phyloP scores from a whole-genome alignment of 129 eudicot genomes.

The Flaveria linearis region DNA sequence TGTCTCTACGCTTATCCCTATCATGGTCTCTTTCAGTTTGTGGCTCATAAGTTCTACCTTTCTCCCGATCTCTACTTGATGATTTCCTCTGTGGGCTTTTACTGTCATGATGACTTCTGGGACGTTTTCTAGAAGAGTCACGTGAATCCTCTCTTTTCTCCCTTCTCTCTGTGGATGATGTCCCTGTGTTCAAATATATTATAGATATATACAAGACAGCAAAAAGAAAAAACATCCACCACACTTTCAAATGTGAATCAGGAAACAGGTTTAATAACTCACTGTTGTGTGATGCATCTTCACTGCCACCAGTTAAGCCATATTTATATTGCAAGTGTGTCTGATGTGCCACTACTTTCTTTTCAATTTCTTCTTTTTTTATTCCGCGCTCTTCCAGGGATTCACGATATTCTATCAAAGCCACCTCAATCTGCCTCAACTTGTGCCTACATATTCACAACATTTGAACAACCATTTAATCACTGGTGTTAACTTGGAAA shows the following conservation, averaged over 20 bases:
- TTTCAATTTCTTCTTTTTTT: constrained; percentile 76
- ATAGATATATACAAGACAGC: background rate
- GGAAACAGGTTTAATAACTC: constrained; percentile 35
- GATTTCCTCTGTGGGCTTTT: constrained; percentile 66
- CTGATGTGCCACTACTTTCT: constrained; percentile 63
- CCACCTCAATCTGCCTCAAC: constrained; percentile 84
- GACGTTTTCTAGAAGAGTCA: constrained; percentile 70
- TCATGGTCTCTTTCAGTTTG: constrained; percentile 42
- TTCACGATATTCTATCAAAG: constrained; percentile 91
- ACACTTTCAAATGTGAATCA: background rate
- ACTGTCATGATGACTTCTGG: constrained; percentile 60
- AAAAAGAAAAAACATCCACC: background rate
- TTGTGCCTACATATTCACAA: constrained; percentile 58
- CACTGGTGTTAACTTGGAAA: background rate
- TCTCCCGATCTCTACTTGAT: constrained; percentile 52
- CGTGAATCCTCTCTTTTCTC: constrained; percentile 60
- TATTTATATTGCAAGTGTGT: constrained; percentile 63
- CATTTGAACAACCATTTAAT: constrained; percentile 15
- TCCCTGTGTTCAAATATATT: constrained; percentile 37
- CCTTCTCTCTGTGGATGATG: constrained; percentile 55
- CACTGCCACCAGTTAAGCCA: constrained; percentile 54
- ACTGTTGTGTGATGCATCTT: constrained; percentile 57
- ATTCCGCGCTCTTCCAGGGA: constrained; percentile 79
- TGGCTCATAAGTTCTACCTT: constrained; percentile 46
- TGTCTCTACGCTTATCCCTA: constrained; percentile 46